Base-by-base conservation (phyloP, 331 rosid species). In the Acacia pycnantha region DNA sequence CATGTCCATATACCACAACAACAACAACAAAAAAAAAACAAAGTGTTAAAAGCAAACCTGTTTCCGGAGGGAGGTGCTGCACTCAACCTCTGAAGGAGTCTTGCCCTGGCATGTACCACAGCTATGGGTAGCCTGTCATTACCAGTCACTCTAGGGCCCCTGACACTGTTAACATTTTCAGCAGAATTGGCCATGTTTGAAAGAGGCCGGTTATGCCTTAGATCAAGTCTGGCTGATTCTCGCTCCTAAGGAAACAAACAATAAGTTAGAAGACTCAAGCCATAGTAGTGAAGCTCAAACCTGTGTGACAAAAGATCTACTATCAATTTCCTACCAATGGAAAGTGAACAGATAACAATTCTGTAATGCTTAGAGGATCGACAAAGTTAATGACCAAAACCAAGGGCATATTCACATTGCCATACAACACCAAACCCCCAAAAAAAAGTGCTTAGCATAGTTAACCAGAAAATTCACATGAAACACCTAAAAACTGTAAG, bases 31-130 rank as follows among this genome's bases (percentile, higher is more conserved):
- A 65, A 65, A 2, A 29, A 29, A 1, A 31, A 31, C 33, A 73
- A 8, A 82, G 56, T 15, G 50, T 65, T 44, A 62, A 81, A 59
- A 64, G 72, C 88, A 76, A 81, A 91, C 98, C 97, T 90, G 94
- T 68, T 83, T 82, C 53, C 61, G 5, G 89, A 80, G 6, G 79
- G 77, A 77, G 98, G 88, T 59, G 81, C 87, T 46, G 94, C 97
- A 83, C 99, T 90, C 85, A 95, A 68, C 88, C 99, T 89, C 91
- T 92, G 93, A 71, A 92, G 81, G 77, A 95, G 94, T 86, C 99
- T 89, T 71, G 87, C 94, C 84, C 94, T 83, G 40, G 99, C 99
- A 74, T 92, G 97, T 33, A 92, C 56, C 44, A 95, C 99, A 37
- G 90, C 88, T 1, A 87, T 90, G 5, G 99, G 99, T 50, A 95